Conservation (phyloP, 129 eudicot genomes). For the Calendula officinalis region DNA sequence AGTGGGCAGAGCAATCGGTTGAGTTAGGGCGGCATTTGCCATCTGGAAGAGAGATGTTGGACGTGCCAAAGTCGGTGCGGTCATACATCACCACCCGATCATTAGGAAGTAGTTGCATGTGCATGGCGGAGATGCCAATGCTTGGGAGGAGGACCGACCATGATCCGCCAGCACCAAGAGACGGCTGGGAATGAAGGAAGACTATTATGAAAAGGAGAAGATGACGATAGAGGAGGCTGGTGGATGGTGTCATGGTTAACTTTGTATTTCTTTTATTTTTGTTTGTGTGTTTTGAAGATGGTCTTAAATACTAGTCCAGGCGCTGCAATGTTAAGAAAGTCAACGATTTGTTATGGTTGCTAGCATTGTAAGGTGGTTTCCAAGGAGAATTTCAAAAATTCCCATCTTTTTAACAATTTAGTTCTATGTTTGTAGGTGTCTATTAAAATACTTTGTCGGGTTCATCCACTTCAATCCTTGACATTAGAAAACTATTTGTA, state of each 20-base stretch:
- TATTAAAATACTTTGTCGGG: background rate
- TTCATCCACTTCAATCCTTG: constrained; percentile 2
- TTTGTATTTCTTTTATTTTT: background rate
- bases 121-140: too few relatives aligned
- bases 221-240: too few relatives aligned
- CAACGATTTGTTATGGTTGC: background rate
- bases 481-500: background rate
- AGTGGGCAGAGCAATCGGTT: constrained; percentile 39
- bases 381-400: background rate
- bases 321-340: background rate
- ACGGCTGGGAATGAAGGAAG: too few relatives aligned
- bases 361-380: background rate
- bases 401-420: background rate
- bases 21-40: background rate
- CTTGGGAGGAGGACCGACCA: too few relatives aligned
- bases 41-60: constrained; percentile 54
- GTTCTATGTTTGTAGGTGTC: background rate
- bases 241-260: too few relatives aligned
- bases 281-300: background rate
- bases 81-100: constrained; percentile 65
- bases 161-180: too few relatives aligned
- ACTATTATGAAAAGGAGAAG: too few relatives aligned
- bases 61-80: constrained; percentile 57
- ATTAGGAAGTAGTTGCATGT: constrained; percentile 23
- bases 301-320: background rate